Percentiles rank a stretch among this genome's conserved stretches.
These are phyloP conservation scores for rapeseed (Brassica napus) DNA, from an alignment of 345 rosid genomes.

Conservation along the genomic window DNA sequence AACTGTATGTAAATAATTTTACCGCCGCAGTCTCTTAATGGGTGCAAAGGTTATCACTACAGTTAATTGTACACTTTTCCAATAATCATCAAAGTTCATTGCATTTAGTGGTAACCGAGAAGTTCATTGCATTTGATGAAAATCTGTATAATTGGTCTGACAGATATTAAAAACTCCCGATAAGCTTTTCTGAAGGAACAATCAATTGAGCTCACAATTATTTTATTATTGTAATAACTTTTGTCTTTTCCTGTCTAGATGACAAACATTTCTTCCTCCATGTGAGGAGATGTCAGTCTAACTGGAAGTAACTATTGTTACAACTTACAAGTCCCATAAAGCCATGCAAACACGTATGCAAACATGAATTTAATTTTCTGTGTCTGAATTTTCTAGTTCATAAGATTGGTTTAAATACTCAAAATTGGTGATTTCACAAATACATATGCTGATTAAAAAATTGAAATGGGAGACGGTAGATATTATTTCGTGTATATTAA, in stretches of 20 bases:
- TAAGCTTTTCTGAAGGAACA: slow-evolving; percentile 28
- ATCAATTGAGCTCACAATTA: slow-evolving; percentile 3
- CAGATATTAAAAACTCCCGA: slow-evolving; percentile 19
- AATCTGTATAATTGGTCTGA: slow-evolving; percentile 14
- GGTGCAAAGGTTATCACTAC: background rate
- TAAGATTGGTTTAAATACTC: slow-evolving; percentile 26
- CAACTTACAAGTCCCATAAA: slow-evolving; percentile 10
- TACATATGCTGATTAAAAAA: background rate
- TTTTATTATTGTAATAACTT: background rate
- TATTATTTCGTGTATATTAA: background rate
- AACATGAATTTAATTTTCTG: slow-evolving; percentile 26
- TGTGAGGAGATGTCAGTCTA: slow-evolving; percentile 42
- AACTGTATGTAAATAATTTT: slow-evolving; percentile 2
- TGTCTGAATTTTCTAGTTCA: slow-evolving; percentile 25
- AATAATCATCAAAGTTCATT: slow-evolving; percentile 32
- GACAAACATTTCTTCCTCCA: slow-evolving; percentile 43
- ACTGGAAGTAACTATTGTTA: slow-evolving; percentile 22
- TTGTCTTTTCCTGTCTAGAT: slow-evolving; percentile 12
- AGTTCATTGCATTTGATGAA: slow-evolving; percentile 34
- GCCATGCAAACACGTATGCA: slow-evolving; percentile 24
- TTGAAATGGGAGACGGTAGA: background rate
- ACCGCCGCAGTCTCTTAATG: slow-evolving; percentile 1
- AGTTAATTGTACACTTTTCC: background rate
- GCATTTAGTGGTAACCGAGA: slow-evolving; percentile 27
- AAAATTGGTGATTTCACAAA: background rate